Evolutionary conservation across 306 rosid species (phyloP).

Genomic region (Dalbergia cultrata): DNA sequence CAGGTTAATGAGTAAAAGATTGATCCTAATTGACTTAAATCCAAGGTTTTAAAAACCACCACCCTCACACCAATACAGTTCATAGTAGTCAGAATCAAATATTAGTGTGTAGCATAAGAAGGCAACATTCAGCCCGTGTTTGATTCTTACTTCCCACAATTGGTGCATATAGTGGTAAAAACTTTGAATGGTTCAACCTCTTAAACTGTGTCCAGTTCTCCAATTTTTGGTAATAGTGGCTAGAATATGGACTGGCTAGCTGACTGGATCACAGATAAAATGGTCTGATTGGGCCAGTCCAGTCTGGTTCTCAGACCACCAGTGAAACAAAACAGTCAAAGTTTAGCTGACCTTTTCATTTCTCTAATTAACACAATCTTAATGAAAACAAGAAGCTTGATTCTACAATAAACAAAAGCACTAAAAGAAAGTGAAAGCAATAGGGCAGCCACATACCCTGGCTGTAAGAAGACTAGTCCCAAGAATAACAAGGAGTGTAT

Average conservation of each 20-base stretch:
- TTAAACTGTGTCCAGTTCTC: background rate
- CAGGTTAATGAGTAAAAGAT: constrained; percentile 32
- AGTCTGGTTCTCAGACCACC: background rate
- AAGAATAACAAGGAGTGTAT: constrained; percentile 95
- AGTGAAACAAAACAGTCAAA: constrained; percentile 32
- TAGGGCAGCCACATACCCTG: constrained; percentile 65
- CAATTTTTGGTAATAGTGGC: background rate
- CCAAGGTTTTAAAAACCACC: constrained; percentile 8
- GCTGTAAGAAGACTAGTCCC: constrained; percentile 99
- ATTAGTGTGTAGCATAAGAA: too few species aligned
- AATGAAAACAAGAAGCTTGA: constrained; percentile 5
- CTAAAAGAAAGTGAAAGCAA: constrained; percentile 32
- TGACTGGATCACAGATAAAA: constrained; percentile 6
- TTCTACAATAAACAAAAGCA: constrained; percentile 23
- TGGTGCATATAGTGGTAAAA: constrained; percentile 6
- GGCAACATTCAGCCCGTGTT: background rate
- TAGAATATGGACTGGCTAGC: background rate
- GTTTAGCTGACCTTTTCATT: constrained; percentile 28
- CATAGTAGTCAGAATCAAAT: background rate
- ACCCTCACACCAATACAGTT: background rate
- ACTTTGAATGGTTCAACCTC: constrained; percentile 7
- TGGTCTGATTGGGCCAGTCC: background rate
- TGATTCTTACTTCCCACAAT: background rate
- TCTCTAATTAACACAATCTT: constrained; percentile 20
- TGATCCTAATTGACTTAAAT: background rate